phyloP scores from a whole-genome alignment of 2,329 filamentous ascomycete species.

The Achaetomium macrosporum region DNA sequence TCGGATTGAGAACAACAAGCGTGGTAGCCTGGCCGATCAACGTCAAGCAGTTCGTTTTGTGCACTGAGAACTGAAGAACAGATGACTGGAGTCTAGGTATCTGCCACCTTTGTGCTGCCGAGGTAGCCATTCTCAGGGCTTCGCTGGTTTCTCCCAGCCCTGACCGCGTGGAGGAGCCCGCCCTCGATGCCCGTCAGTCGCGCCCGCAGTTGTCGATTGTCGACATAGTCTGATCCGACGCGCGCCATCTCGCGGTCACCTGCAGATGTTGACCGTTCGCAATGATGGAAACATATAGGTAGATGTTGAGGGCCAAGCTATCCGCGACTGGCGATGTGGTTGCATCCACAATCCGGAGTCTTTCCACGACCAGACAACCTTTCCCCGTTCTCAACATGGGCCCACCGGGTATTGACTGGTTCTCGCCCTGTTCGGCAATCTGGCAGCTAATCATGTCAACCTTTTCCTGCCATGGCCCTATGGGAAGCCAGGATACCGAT shows the following conservation, averaged over 20 bases:
- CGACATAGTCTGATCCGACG: background rate
- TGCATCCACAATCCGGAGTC: background rate
- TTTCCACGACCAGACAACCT: background rate
- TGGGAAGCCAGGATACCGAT: slow-evolving; percentile 25
- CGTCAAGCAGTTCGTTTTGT: background rate
- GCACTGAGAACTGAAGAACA: background rate
- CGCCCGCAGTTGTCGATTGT: background rate
- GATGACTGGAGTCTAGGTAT: too few relatives aligned
- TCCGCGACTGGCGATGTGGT: slow-evolving; percentile 1
- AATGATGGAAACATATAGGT: background rate
- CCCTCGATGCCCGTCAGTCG: background rate
- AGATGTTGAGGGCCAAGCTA: background rate
- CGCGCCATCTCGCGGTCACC: background rate
- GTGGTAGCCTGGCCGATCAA: too few relatives aligned
- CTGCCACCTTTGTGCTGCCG: too few relatives aligned
- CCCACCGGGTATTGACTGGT: slow-evolving; percentile 10
- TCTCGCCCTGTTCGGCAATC: slow-evolving; percentile 29
- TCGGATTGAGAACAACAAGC: too few relatives aligned
- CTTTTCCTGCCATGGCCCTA: slow-evolving; percentile 23
- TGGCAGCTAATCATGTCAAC: slow-evolving; percentile 25
- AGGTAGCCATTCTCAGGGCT: too few relatives aligned
- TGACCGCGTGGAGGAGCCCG: too few relatives aligned
- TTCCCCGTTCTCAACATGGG: background rate
- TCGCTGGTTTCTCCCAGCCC: too few relatives aligned
- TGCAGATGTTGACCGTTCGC: background rate